Evolutionary conservation across 2,329 filamentous ascomycete species (phyloP), one percentile per base, ranked within the genome.

Genomic region (Monilinia vaccinii-corymbosi): DNA sequence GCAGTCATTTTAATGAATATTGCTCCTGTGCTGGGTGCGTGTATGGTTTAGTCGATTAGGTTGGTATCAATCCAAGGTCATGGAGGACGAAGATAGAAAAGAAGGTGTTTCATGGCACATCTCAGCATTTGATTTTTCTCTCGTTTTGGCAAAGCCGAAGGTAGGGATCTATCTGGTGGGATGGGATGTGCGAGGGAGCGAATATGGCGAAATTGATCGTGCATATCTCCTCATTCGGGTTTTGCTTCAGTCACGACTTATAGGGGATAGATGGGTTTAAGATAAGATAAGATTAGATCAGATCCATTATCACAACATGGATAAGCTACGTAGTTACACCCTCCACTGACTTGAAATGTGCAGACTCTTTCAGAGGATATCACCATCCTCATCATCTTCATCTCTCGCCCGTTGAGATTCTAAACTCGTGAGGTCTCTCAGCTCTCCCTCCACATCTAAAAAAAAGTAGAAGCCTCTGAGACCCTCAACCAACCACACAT

Each of bases 401-500:
- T 58, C 34, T 9, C 28, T 23, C 23, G 14, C 21, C 11, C 46
- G 32, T 23, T n/a, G 46, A 42, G 13, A 10, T 32, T 45, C 56
- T 9, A 58, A 9, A 25, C n/a, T 16, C 11, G 25, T 21, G 8
- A 65, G 57, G 36, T 49, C 62, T 10, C 42, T 62, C 52, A 67
- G 52, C 36, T 65, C 64, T 5, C 31, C 36, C 25, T 60, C 45
- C 34, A 62, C 23, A 8, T 34, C 57, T 28, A n/a, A 48, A 62
- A 64, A 18, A 52, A 40, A 36, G 53, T 34, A 53, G 44, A 60
- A 48, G 64, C 64, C 9, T 51, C 36, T 8, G 44, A 32, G 51
- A 65, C 56, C 9, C 56, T 56, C 21, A 66, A 21, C 63, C 62
- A 65, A 25, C 42, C 42, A 59, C 65, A 67, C 23, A 67, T 23